phyloP scores from a whole-genome alignment of 441 rosid genomes.

The Corymbia citriodora region DNA sequence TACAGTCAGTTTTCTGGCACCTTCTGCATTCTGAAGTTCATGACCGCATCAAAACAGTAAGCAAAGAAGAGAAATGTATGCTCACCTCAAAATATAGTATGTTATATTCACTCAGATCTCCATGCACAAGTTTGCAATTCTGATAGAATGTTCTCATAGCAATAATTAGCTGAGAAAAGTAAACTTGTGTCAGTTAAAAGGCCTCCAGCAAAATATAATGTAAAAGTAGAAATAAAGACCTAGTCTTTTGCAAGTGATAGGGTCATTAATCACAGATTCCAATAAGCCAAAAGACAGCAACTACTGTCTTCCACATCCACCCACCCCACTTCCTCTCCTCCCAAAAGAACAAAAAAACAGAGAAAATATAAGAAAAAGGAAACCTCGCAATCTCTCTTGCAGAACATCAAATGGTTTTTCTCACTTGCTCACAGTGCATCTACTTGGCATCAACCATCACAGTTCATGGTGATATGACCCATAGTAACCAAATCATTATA shows the following conservation, averaged over 20 bases:
- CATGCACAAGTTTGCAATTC: slow-evolving; percentile 95
- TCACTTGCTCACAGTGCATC: not conserved
- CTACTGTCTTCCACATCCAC: not conserved
- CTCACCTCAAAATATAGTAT: slow-evolving; percentile 86
- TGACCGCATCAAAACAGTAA: not conserved
- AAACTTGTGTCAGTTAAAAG: not conserved
- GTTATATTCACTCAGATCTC: slow-evolving; percentile 96
- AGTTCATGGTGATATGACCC: not conserved
- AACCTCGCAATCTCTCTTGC: not conserved
- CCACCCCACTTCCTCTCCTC: not conserved
- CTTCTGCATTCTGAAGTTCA: not conserved
- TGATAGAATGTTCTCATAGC: slow-evolving; percentile 78
- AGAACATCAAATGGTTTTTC: not conserved
- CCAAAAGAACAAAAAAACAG: not conserved
- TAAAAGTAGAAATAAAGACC: not conserved
- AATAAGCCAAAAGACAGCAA: not conserved
- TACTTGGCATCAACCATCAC: not conserved
- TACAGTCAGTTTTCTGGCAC: not conserved
- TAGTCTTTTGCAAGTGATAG: not conserved
- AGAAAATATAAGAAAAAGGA: not conserved
- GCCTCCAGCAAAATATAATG: not conserved
- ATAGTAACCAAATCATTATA: not conserved
- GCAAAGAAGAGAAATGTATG: not conserved
- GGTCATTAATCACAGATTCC: not conserved
- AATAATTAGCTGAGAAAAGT: slow-evolving; percentile 52